Conservation (phyloP, 345 rosid genomes). For the Gossypium raimondii region DNA sequence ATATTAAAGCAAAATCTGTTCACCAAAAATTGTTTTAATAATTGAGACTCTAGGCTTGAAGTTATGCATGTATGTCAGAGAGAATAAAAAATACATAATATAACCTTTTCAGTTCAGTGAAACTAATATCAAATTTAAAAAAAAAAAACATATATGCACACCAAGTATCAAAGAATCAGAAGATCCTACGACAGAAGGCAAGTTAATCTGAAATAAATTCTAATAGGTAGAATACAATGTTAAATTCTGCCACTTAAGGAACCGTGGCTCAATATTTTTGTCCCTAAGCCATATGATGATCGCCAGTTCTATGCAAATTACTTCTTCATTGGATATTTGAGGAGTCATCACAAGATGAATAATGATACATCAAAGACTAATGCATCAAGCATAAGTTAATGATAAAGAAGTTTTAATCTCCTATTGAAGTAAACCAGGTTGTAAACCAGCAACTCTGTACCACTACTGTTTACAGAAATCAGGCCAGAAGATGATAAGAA, state of each 20-base stretch:
- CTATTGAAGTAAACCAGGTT: neutral
- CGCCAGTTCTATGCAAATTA: neutral
- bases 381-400: neutral
- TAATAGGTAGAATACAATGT: neutral
- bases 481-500: neutral
- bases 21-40: conserved; percentile 5
- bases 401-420: neutral
- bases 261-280: neutral
- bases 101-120: neutral
- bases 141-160: neutral
- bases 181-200: neutral
- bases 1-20: neutral
- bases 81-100: neutral
- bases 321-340: neutral
- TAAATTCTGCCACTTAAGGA: neutral
- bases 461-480: neutral
- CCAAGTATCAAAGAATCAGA: neutral
- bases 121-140: neutral
- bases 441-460: neutral
- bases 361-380: neutral
- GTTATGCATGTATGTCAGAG: neutral
- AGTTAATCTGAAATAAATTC: neutral
- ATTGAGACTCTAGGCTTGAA: neutral
- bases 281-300: neutral
- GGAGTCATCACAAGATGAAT: neutral